Conservation (phyloP, 163 green algal genomes). For the Chlamydomonas reinhardtii region DNA sequence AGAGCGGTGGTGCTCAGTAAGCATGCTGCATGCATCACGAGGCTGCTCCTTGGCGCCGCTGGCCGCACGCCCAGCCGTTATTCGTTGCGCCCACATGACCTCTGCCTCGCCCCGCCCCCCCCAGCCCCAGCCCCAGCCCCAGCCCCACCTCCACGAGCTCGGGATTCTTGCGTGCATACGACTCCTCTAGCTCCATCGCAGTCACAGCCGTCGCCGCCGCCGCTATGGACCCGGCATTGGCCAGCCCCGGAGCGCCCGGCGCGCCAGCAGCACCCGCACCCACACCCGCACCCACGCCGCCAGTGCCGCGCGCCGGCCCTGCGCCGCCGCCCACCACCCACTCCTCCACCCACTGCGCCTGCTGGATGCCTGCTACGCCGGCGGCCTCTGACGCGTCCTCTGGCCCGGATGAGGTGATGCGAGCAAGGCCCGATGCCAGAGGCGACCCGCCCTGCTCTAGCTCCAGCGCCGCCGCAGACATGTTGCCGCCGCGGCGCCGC, state of each 20-base stretch:
- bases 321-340: background rate
- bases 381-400: background rate
- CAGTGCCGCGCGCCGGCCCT: background rate
- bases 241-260: too few relatives aligned
- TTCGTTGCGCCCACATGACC: too few relatives aligned
- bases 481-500: background rate
- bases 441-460: background rate
- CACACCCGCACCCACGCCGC: too few relatives aligned
- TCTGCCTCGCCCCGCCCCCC: too few relatives aligned
- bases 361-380: background rate
- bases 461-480: background rate
- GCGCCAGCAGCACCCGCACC: background rate
- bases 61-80: too few relatives aligned
- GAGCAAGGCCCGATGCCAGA: conserved; percentile 11
- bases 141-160: conserved; percentile 7
- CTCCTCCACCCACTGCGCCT: too few relatives aligned
- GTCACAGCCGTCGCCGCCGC: background rate
- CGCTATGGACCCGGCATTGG: too few relatives aligned
- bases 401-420: background rate
- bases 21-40: too few relatives aligned
- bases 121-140: too few relatives aligned
- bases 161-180: conserved; percentile 25
- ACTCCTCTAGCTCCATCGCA: conserved; percentile 13
- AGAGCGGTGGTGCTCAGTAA: too few relatives aligned
- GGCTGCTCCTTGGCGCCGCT: too few relatives aligned